Evolutionary conservation across 2,329 filamentous ascomycete genomes (phyloP).

Genomic region (Tolypocladium inflatum): DNA sequence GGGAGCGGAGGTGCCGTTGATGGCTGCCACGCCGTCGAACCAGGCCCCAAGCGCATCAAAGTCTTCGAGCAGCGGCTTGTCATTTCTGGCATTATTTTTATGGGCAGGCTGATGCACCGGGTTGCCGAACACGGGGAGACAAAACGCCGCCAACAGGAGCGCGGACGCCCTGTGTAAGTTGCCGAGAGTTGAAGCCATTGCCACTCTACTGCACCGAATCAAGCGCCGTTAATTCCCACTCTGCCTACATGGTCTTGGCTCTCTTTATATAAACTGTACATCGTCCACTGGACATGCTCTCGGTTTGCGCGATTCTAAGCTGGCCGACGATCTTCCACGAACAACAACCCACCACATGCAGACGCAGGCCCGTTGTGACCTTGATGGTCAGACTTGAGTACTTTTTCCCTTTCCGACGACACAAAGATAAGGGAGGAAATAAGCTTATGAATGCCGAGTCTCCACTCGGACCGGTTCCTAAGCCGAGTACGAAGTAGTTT

Average conservation of each 20-base stretch:
- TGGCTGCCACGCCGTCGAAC: conserved; percentile 28
- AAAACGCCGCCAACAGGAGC: background rate
- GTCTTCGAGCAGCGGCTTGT: conserved; percentile 5
- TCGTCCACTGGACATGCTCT: background rate
- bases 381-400: background rate
- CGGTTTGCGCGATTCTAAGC: background rate
- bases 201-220: background rate
- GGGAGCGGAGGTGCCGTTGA: conserved; percentile 16
- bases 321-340: background rate
- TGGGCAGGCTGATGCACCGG: background rate
- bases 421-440: background rate
- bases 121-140: background rate
- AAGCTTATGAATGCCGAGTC: background rate
- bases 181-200: background rate
- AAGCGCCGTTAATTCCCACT: background rate
- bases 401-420: background rate
- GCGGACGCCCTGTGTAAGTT: background rate
- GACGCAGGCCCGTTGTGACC: background rate
- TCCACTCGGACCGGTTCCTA: background rate
- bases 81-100: background rate
- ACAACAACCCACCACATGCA: background rate
- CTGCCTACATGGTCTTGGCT: background rate
- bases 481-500: background rate
- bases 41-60: conserved; percentile 25
- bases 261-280: background rate